These are phyloP conservation scores for Massospora cicadina DNA, from an alignment of 371 early-diverging fungal species.

Conservation along the genomic window DNA sequence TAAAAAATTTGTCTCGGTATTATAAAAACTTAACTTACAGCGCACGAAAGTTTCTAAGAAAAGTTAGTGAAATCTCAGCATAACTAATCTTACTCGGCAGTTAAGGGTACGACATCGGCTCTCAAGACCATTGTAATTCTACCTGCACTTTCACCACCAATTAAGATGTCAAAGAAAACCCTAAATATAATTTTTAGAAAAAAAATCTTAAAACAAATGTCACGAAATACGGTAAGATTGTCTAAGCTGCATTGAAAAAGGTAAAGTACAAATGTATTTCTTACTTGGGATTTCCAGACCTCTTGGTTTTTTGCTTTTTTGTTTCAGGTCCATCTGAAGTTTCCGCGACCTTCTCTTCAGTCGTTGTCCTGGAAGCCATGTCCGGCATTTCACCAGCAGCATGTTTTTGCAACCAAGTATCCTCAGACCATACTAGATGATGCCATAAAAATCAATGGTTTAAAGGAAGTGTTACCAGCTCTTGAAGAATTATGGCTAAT, in stretches of 20 bases:
- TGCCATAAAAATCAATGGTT: background rate
- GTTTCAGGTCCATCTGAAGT: background rate
- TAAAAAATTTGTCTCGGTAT: background rate
- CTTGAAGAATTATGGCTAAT: constrained; percentile 34
- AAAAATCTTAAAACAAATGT: background rate
- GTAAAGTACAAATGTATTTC: too few relatives aligned
- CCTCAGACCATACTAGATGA: constrained; percentile 15
- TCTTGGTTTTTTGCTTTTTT: background rate
- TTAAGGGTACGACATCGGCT: constrained; percentile 80
- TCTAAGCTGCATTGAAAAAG: too few relatives aligned
- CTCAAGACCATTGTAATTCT: constrained; percentile 75
- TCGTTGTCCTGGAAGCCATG: background rate
- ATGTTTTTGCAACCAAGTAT: constrained; percentile 15
- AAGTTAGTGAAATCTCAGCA: background rate
- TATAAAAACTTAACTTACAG: constrained; percentile 15
- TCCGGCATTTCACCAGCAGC: constrained; percentile 5
- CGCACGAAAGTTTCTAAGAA: constrained; percentile 65
- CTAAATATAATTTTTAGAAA: background rate
- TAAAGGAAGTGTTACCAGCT: constrained; percentile 25
- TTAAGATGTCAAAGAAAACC: constrained; percentile 58
- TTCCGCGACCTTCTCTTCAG: background rate
- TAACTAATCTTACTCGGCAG: constrained; percentile 43
- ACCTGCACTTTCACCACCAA: constrained; percentile 53
- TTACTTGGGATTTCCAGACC: constrained; percentile 6
- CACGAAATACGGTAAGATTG: too few relatives aligned